Base-by-base conservation (phyloP, 1,139 yeast genomes). In the Lodderomyces oxycetoniae region DNA sequence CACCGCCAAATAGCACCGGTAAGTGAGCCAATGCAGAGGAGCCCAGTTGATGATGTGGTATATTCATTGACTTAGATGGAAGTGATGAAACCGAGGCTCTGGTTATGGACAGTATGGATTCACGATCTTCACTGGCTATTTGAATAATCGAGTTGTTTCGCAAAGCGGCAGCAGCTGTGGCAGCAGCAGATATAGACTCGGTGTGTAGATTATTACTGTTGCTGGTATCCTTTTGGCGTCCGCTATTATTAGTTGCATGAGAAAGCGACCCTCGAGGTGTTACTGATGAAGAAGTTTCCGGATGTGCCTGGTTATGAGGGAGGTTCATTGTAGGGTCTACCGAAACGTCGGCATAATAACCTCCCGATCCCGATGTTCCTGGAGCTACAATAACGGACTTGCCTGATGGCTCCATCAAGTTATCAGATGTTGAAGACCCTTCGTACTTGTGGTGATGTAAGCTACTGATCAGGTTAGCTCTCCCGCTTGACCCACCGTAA, bases 311-410 rank as follows among this genome's bases (percentile, higher is more conserved):
- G 46, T 66, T 61, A 41, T 67, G 74, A 4, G 74, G 74, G 34
- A 67, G 50, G 45, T 67, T 67, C 71, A 67, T 66, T 20, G 73
- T 67, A 3, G 74, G 73, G 44, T 68, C 74, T 12, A 67, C 65
- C 28, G 65, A 57, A 16, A 67, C 63, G 25, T 68, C 74, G 7
- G 70, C 67, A 43, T 67, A 68, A 47, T 67, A 68, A 3, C 74
- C 74, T n/a, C 73, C 74, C 1, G 42, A 25, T 3, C 36, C 42
- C 14, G 33, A 30, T 6, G 39, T 28, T n/a, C 42, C 42, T 2
- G 40, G 38, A 4, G 27, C 20, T 20, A 12, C 17, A 63, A 65
- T 22, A 7, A 57, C 50, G 2, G 61, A 53, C 4, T 56, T 52
- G 12, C 54, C 52, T 33, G 55, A 50, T 34, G 61, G 65, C 11